Base-by-base conservation (phyloP, 192 early-diverging fungal genomes). In the Chytriomyces sp. region DNA sequence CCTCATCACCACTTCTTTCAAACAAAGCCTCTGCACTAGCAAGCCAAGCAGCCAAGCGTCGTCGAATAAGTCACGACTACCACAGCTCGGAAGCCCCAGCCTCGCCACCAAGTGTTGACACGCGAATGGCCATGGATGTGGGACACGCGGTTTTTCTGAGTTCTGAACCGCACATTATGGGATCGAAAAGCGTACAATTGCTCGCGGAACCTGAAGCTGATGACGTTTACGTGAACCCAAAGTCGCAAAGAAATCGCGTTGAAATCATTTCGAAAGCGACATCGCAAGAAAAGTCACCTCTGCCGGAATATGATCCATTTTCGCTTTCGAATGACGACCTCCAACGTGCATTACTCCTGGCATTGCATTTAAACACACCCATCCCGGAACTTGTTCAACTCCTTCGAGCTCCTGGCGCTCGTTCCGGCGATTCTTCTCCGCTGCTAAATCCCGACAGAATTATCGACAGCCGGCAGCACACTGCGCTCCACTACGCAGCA, bases 401-500 rank as follows among this genome's bases (percentile, higher is more conserved):
- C 47, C 50, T 76, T 13, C 75, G 75, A 28, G 75, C 67, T 13
- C 35, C 61, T 20, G 16, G 8, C 49, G 5, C n/a, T 23, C 28
- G 13, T 43, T 18, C n/a, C 28, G 9, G 20, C 8, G 69, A 71
- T 35, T 10, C 50, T 43, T 2, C n/a, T 1, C 59, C 59, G 2
- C 72, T 24, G 1, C 20, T 80, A 35, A 61, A 81, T 43, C 20
- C 71, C 6, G 57, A 81, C 65, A 65, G 72, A 71, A 59, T 50
- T n/a, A 50, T 81, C 47, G 80, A 81, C 71, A 69, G 50, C 50
- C 50, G 68, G 5, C 44, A 53, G 18, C 64, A 50, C 5, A 81
- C 80, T 7, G 61, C 80, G 28, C 45, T 78, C n/a, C 80, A 81
- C 24, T 79, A 69, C 70, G 80, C 80, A 3, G 80, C 75, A 0